Evolutionary conservation across 2,329 filamentous ascomycete species (phyloP).

Genomic region (Chaetomium globosum): DNA sequence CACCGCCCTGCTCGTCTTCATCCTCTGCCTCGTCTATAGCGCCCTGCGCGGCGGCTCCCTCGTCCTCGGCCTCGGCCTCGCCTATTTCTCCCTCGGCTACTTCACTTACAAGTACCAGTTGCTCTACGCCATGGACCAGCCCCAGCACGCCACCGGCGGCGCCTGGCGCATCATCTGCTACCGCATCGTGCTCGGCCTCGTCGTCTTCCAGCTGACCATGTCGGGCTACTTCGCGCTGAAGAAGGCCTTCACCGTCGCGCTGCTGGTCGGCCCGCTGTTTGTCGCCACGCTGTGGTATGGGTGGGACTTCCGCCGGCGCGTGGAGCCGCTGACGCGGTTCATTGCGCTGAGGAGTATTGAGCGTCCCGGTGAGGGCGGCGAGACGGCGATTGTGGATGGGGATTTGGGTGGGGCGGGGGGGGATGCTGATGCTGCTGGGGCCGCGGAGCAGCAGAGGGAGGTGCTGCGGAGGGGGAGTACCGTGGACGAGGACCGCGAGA

Average conservation of each 20-base stretch:
- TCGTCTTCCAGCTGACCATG: slow-evolving; percentile 90
- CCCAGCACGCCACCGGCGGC: slow-evolving; percentile 87
- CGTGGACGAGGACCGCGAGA: slow-evolving; percentile 72
- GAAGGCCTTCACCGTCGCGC: slow-evolving; percentile 71
- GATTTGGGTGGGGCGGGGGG: slow-evolving; percentile 45
- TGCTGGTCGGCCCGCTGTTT: slow-evolving; percentile 74
- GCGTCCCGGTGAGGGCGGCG: slow-evolving; percentile 50
- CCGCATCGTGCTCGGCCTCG: slow-evolving; percentile 79
- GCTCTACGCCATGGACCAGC: slow-evolving; percentile 97
- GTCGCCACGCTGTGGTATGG: slow-evolving; percentile 85
- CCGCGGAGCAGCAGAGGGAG: slow-evolving; percentile 42
- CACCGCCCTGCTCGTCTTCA: slow-evolving; percentile 88
- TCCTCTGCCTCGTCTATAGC: slow-evolving; percentile 94
- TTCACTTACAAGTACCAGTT: slow-evolving; percentile 97
- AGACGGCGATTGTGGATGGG: slow-evolving; percentile 46
- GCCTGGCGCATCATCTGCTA: slow-evolving; percentile 98
- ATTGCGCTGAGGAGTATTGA: slow-evolving; percentile 88
- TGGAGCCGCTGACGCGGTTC: slow-evolving; percentile 85
- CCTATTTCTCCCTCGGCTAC: slow-evolving; percentile 82
- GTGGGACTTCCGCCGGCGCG: slow-evolving; percentile 77
- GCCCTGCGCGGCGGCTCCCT: slow-evolving; percentile 78
- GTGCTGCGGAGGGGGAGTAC: slow-evolving; percentile 61
- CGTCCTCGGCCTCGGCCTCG: slow-evolving; percentile 77
- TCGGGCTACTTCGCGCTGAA: slow-evolving; percentile 79
- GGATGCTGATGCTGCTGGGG: too few relatives aligned